Evolutionary conservation across 176 grass and related monocot genomes (phyloP), one percentile per base, ranked within the genome.

Genomic region (Hyparrhenia diplandra): DNA sequence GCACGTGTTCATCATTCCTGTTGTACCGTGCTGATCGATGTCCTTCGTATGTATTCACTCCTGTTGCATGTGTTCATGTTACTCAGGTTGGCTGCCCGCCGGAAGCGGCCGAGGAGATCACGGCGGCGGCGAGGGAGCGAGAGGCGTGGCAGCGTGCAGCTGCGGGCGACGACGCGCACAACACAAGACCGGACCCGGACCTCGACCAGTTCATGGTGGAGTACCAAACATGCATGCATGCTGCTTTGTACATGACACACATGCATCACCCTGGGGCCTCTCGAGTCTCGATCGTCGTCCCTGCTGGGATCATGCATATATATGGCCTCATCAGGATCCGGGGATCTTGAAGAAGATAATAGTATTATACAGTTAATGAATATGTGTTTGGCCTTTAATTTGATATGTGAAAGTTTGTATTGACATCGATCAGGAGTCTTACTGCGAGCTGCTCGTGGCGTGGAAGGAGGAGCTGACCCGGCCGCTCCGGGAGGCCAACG

Each of bases 151-250:
- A 90, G 79, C 66, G 46, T 10, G 88, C 74, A 0, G 78, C 78
- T n/a, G 80, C 21, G 10, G 57, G 32, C 87, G 67, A 70, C 87
- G 67, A 54, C 72, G 45, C 37, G 72, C 82, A 3, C 14, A 23
- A 67, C 12, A 49, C 80, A 21, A 67, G 20, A 51, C 68, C 39
- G 25, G 88, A 89, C 46, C 84, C 84, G 29, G 88, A 90, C 67
- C 88, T 90, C 4, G 88, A 90, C 75, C 74, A 78, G 68, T 90
- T 90, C 83, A 90, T 90, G 84, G 88, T 90, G 42, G 3, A 39
- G 51, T 34, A 29, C 36, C 37, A 29, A 43, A 9, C 12, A 39
- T 16, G 29, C 43, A 59, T 76, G 66, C 75, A 78, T 51, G 64
- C 14, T 4, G 2, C 4, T 1, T 34, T 14, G 21, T 23, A 57